phyloP scores from a whole-genome alignment of 371 early-diverging fungal species.

The Mucor saturninus region DNA sequence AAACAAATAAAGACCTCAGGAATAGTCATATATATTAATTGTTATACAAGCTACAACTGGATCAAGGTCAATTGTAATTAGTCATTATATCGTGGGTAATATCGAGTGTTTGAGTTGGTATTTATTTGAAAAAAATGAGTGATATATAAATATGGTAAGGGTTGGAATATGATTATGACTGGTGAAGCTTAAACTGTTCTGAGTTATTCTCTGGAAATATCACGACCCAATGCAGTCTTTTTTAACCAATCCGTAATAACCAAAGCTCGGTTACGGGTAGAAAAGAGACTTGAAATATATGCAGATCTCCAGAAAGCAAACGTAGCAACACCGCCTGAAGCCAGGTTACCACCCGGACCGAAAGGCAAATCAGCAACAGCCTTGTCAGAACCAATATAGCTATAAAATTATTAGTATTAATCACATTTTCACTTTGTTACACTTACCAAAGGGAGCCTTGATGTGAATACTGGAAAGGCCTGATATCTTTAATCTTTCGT shows the following conservation, averaged over 20 bases:
- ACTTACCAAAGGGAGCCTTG: constrained; percentile 82
- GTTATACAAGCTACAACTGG: too few relatives aligned
- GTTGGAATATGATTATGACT: not conserved
- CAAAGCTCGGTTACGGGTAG: constrained; percentile 78
- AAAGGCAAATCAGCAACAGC: constrained; percentile 90
- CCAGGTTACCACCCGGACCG: constrained; percentile 70
- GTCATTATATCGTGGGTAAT: too few relatives aligned
- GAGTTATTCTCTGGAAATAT: constrained; percentile 83
- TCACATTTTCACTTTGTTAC: not conserved
- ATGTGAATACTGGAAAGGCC: constrained; percentile 82
- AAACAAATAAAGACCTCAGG: constrained; percentile 1
- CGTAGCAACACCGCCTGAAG: constrained; percentile 73
- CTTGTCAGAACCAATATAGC: constrained; percentile 87
- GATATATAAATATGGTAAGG: not conserved
- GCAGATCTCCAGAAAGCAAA: constrained; percentile 82
- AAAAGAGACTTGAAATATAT: constrained; percentile 77
- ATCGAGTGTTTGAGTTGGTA: not conserved
- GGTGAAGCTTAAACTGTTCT: not conserved
- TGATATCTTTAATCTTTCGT: constrained; percentile 47
- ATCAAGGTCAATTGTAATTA: too few relatives aligned
- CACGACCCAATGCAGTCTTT: constrained; percentile 84
- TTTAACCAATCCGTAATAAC: constrained; percentile 92
- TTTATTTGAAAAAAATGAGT: not conserved
- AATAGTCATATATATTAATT: too few relatives aligned
- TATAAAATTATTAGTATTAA: constrained; percentile 18